Conservation (phyloP, 225 moss, liverwort and hornwort species). For the Sphagnum contortum region DNA sequence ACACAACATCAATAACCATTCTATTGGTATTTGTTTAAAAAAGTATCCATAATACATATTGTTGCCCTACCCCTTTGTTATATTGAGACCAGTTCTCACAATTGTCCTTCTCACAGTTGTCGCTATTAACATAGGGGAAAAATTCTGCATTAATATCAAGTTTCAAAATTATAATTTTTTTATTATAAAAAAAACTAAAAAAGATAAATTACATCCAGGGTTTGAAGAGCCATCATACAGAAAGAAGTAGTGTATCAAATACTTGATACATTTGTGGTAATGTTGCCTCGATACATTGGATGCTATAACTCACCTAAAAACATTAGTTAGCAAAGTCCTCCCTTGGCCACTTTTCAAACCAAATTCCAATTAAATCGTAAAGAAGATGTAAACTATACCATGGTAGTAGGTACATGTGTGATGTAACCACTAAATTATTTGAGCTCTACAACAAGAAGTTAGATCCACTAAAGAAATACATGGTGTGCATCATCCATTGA, state of each 20-base stretch:
- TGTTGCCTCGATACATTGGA: slow-evolving; percentile 39
- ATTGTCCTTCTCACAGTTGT: slow-evolving; percentile 97
- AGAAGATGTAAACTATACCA: not conserved
- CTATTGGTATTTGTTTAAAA: no score
- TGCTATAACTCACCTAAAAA: slow-evolving; percentile 40
- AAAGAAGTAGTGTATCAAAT: not conserved
- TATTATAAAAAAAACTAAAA: no score
- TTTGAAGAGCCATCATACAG: no score
- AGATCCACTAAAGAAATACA: no score
- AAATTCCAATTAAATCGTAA: slow-evolving; percentile 4
- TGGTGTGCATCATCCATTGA: no score
- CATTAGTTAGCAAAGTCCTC: no score
- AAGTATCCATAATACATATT: no score
- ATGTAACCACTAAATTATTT: slow-evolving; percentile 88
- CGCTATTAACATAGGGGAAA: slow-evolving; percentile 24
- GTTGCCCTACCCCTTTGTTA: slow-evolving; percentile 60
- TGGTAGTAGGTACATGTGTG: slow-evolving; percentile 46
- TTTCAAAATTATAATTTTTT: no score
- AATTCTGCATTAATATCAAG: not conserved
- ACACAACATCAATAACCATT: no score
- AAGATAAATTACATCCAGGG: no score
- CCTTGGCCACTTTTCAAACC: slow-evolving; percentile 1
- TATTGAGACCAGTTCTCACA: slow-evolving; percentile 92
- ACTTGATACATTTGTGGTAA: slow-evolving; percentile 56
- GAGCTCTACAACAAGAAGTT: not conserved